Conservation (phyloP, 1,139 yeast species). For the Hansenula sp. region DNA sequence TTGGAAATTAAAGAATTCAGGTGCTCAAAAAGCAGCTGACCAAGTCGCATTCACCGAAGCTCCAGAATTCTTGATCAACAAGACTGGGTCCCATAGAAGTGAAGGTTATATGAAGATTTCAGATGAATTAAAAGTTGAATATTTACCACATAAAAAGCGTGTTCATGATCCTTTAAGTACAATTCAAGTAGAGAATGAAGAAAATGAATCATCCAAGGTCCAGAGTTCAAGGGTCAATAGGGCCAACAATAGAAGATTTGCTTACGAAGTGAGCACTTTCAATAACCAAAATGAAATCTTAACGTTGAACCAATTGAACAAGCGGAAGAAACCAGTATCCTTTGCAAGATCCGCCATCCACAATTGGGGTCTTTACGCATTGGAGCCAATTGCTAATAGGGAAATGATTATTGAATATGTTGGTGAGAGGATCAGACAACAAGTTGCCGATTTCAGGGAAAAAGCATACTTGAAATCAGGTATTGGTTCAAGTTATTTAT, state of each 20-base stretch:
- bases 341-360: conserved; percentile 97
- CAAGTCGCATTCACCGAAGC: conserved; percentile 1
- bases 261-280: conserved; percentile 83
- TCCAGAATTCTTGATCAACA: conserved; percentile 33
- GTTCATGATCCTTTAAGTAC: conserved; percentile 34
- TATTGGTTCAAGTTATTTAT: conserved; percentile 90
- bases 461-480: conserved; percentile 84
- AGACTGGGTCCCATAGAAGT: conserved; percentile 65
- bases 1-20: conserved; percentile 53
- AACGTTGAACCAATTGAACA: conserved; percentile 73
- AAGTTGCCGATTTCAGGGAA: conserved; percentile 91
- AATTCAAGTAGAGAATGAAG: conserved; percentile 48
- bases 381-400: conserved; percentile 89
- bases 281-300: conserved; percentile 81
- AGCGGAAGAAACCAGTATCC: conserved; percentile 89
- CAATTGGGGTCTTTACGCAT: conserved; percentile 96
- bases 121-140: conserved; percentile 69
- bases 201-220: conserved; percentile 30
- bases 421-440: conserved; percentile 94
- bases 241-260: conserved; percentile 85
- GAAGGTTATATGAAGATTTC: conserved; percentile 74
- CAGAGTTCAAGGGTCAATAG: conserved; percentile 72
- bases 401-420: conserved; percentile 98
- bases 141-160: conserved; percentile 73
- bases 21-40: conserved; percentile 16